Percentiles rank a stretch among this genome's conserved stretches.
These are phyloP conservation scores for Macrophomina phaseolina DNA, from an alignment of 2,329 filamentous ascomycete genomes.

Conservation along the genomic window DNA sequence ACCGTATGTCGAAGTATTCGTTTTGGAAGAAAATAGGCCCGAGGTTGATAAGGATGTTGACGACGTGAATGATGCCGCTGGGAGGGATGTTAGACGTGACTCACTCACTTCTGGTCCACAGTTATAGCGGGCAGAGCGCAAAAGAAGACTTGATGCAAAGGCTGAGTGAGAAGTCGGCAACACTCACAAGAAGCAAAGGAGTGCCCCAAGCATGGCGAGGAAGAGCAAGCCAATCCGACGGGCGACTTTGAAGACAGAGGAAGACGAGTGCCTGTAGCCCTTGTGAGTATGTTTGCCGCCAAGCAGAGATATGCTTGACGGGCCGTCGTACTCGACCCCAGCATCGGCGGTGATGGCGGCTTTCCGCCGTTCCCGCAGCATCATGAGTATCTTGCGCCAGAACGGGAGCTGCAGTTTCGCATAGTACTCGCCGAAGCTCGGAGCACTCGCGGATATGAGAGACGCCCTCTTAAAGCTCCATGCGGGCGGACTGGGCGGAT, in stretches of 20 bases:
- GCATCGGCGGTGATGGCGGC: background rate
- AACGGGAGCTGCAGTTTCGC: constrained; percentile 29
- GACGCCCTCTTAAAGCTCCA: background rate
- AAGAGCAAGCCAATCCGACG: constrained; percentile 30
- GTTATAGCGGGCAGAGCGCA: no score
- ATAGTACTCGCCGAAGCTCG: constrained; percentile 18
- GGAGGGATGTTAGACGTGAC: background rate
- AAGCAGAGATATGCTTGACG: constrained; percentile 7
- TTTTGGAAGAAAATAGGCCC: constrained; percentile 46
- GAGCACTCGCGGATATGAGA: constrained; percentile 4
- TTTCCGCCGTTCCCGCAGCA: constrained; percentile 34
- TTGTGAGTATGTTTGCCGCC: background rate
- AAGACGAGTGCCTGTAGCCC: background rate
- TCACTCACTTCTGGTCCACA: no score
- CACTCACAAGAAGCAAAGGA: constrained; percentile 44
- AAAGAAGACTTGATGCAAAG: no score
- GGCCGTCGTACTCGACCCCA: constrained; percentile 4
- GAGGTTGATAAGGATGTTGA: constrained; percentile 46
- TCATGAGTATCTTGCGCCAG: constrained; percentile 40
- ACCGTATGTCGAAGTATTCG: constrained; percentile 39
- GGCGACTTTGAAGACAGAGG: background rate
- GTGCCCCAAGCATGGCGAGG: constrained; percentile 33
- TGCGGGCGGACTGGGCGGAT: background rate
- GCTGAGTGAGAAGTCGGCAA: no score
- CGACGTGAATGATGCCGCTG: constrained; percentile 50